Evolutionary conservation across 331 rosid genomes (phyloP).

Genomic region (Quercus lobata): DNA sequence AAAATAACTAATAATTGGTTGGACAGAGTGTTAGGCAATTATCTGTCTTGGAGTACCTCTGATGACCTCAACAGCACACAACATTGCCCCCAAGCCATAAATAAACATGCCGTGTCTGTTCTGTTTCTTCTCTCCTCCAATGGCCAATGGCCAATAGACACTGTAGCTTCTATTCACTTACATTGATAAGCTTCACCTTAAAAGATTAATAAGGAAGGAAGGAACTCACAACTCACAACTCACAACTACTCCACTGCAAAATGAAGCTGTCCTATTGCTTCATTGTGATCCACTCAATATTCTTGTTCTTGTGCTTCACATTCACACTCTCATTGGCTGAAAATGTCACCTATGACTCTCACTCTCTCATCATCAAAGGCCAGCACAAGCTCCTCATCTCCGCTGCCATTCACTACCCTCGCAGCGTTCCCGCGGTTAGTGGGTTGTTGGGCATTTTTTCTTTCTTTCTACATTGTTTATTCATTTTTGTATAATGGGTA

Average conservation of each 20-base stretch:
- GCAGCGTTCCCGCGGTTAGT: slow-evolving; percentile 85
- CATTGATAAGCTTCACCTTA: background rate
- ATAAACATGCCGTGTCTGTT: background rate
- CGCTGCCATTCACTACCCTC: slow-evolving; percentile 92
- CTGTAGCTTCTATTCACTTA: no score
- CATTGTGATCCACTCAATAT: background rate
- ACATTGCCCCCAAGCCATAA: background rate
- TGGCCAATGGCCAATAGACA: no score
- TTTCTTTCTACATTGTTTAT: background rate
- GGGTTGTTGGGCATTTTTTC: no score
- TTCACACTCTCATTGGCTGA: slow-evolving; percentile 23
- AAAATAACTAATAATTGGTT: background rate
- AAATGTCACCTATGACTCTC: slow-evolving; percentile 79
- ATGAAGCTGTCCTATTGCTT: slow-evolving; percentile 20
- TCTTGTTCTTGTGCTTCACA: slow-evolving; percentile 13
- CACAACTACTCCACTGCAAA: background rate
- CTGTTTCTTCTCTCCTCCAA: no score
- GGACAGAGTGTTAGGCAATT: background rate
- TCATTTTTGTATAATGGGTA: background rate
- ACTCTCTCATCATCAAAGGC: slow-evolving; percentile 77
- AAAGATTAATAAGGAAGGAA: no score
- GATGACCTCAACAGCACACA: background rate
- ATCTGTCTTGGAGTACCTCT: background rate
- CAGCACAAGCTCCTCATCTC: slow-evolving; percentile 82
- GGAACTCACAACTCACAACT: background rate